Percentiles rank a stretch among this genome's conserved stretches.
Conservation (phyloP, 2,329 filamentous ascomycete species). For the Aaosphaeria pasadenensis region DNA sequence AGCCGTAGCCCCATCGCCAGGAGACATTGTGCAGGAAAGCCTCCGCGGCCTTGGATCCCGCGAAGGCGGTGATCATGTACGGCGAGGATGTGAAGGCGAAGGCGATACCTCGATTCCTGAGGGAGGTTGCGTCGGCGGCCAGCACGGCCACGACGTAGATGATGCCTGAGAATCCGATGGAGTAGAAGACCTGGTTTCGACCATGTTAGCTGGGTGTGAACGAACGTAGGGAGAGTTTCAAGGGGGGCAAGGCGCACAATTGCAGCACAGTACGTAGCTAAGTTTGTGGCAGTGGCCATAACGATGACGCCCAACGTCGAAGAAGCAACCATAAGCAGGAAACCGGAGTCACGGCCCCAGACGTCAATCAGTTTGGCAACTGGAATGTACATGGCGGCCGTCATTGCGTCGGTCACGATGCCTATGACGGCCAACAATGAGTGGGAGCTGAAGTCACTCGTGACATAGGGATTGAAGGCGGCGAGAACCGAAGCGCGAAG, state of each 20-base stretch:
- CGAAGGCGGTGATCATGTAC: conserved; percentile 15
- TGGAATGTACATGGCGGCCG: conserved; percentile 32
- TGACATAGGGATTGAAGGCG: conserved; percentile 36
- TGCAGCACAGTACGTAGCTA: conserved; percentile 60
- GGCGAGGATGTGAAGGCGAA: conserved; percentile 44
- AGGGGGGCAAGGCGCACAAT: no score
- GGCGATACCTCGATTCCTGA: conserved; percentile 62
- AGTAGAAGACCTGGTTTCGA: conserved; percentile 57
- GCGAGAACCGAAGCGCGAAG: conserved; percentile 38
- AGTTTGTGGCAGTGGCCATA: conserved; percentile 61
- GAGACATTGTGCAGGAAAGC: conserved; percentile 46
- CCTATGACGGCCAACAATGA: conserved; percentile 29
- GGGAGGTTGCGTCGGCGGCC: conserved; percentile 64
- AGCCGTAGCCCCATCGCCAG: conserved; percentile 67
- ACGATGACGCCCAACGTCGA: conserved; percentile 50
- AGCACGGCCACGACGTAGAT: conserved; percentile 60
- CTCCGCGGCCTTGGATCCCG: conserved; percentile 14
- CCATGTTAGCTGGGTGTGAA: no score
- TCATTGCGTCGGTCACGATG: conserved; percentile 31
- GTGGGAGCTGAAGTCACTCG: conserved; percentile 29
- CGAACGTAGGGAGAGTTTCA: no score
- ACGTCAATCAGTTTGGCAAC: conserved; percentile 40
- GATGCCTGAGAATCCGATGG: conserved; percentile 57
- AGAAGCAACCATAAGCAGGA: conserved; percentile 17
- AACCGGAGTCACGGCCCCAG: conserved; percentile 37